Base-by-base conservation (phyloP, 495 filamentous ascomycete genomes). In the Aspergillus homomorphus region DNA sequence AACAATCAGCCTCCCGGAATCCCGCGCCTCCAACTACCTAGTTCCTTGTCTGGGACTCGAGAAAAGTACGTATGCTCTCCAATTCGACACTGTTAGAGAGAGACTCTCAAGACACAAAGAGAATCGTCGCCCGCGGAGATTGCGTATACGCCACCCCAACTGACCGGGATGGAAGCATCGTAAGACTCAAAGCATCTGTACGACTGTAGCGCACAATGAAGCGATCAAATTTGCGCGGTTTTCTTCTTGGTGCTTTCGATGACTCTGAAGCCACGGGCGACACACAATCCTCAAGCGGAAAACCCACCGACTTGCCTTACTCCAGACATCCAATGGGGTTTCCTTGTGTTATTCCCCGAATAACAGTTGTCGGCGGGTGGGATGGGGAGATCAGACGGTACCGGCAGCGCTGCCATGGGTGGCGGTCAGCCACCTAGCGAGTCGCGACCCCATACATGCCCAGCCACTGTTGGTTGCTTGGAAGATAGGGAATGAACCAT, bases 351-450 rank as follows among this genome's bases (percentile, higher is more conserved):
- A 51, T 24, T 28, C 24, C 28, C 22, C 28, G 48, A 28, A 28
- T 51, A 28, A 51, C 23, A 51, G 24, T 51, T 16, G 22, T 18
- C 24, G 8, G n/a, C n/a, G 48, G 21, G 23, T 51, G 15, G 48
- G 28, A 18, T 51, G 24, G 48, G n/a, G 30, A 51, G 24, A 51
- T 51, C 51, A 43, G 51, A 43, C 15, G 51, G 43, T 54, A 41
- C 48, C 2, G 21, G 22, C 15, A 30, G 53, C 53, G 41, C 51
- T 45, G 52, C 48, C 51, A 58, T 58, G 56, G n/a, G 53, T 63
- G 53, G 57, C 61, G 51, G 57, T 56, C 53, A 60, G 61, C 57
- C 61, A 60, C 54, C 38, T 30, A 43, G 24, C 51, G 19, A 48
- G 19, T n/a, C n/a, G n/a, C n/a, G n/a, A 50, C 46, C 15, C 26